Evolutionary conservation across 768 basidiomycete genomes (phyloP).

Genomic region (Termitomyces sp.): DNA sequence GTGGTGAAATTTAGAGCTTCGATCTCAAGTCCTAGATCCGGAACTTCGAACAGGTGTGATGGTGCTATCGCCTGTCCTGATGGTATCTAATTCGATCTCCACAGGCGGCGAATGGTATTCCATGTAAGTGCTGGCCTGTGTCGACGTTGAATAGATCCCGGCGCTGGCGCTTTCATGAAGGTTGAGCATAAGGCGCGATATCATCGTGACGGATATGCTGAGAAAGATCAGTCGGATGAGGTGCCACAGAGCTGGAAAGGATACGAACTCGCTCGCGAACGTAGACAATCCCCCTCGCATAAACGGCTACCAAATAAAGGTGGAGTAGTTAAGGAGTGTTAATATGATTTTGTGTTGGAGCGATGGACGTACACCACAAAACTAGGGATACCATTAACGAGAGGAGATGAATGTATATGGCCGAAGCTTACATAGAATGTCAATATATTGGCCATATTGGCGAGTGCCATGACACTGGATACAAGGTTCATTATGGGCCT

Average conservation of each 20-base stretch:
- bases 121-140: conserved; percentile 18
- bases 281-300: conserved; percentile 48
- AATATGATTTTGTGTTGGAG: not conserved
- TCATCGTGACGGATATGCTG: conserved; percentile 51
- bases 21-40: not conserved
- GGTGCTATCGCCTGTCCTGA: conserved; percentile 17
- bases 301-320: conserved; percentile 32
- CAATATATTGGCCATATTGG: conserved; percentile 3
- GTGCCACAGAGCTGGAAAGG: not conserved
- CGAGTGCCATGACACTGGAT: conserved; percentile 45
- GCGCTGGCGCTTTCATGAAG: conserved; percentile 41
- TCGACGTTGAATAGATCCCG: conserved; percentile 30
- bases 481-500: not conserved
- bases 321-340: not conserved
- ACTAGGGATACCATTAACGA: conserved; percentile 15
- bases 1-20: not conserved
- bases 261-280: conserved; percentile 45
- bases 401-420: not conserved
- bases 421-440: conserved; percentile 1
- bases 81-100: conserved; percentile 27
- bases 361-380: conserved; percentile 25
- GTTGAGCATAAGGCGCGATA: conserved; percentile 59
- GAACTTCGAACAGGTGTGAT: too few relatives aligned
- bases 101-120: conserved; percentile 14
- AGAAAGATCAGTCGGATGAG: not conserved